Base-by-base conservation (phyloP, 1,139 yeast genomes). In the Pichia sp. region DNA sequence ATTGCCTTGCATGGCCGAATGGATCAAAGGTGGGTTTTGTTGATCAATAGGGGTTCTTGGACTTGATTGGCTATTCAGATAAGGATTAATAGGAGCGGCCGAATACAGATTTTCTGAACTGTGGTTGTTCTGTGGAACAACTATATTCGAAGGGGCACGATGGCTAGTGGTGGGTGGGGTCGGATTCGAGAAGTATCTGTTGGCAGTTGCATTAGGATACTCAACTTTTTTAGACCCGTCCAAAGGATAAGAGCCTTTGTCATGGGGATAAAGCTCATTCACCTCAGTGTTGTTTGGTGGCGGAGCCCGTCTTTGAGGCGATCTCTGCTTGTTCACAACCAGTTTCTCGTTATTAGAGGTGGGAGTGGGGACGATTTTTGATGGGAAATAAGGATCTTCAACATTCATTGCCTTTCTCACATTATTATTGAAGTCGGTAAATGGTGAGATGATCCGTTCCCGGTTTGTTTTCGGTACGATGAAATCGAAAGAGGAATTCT, bases 391-490 rank as follows among this genome's bases (percentile, higher is more conserved):
- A 16, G 42, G 7, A 8, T 43, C 29, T 8, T 46, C 20, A 33
- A 40, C 27, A 30, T 48, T 41, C 46, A 41, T 48, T 42, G 71
- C 61, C 56, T 67, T 67, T 43, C 70, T 69, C 61, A 77, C 78
- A 55, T 78, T 79, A 48, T 74, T 73, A 61, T 76, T 77, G 66
- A 81, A 79, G 59, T 79, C 83, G 41, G 78, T 68, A 63, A 79
- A 80, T 59, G 82, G 84, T 1, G 85, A 69, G 31, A 68, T 50
- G 9, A 61, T 61, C 48, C 72, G 54, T 6, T 51, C 53, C 6
- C 46, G 43, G 20, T 43, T 40, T 4, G 58, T 20, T 53, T 54
- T 29, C 54, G 63, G 50, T 6, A 52, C 44, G 5, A 43, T 49
- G 8, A 54, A 54, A 29, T 54, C 46, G 41, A 53, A 58, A 14